Conservation (phyloP, 371 early-diverging fungal species). For the Lichtheimia corymbifera region DNA sequence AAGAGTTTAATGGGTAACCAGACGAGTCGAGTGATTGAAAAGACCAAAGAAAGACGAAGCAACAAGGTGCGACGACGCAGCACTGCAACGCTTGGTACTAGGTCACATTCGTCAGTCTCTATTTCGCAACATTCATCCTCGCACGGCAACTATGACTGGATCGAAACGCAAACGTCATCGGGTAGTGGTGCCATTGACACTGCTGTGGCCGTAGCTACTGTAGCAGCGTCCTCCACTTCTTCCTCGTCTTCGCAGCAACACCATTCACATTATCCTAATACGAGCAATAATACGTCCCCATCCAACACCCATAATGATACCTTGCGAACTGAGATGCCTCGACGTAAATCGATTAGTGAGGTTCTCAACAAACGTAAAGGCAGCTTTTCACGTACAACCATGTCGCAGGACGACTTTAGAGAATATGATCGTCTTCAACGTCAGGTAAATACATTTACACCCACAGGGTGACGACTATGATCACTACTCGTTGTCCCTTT, state of each 20-base stretch:
- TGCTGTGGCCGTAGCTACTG: neutral
- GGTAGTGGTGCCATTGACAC: conserved; percentile 6
- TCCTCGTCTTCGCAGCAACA: neutral
- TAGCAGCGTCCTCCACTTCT: neutral
- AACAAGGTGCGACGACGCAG: conserved; percentile 34
- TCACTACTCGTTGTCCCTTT: neutral
- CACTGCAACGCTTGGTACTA: conserved; percentile 32
- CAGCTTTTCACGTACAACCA: conserved; percentile 27
- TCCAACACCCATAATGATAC: neutral
- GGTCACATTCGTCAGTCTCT: conserved; percentile 19
- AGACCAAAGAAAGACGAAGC: conserved; percentile 29
- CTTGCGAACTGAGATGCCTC: conserved; percentile 7
- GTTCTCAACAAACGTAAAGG: conserved; percentile 42
- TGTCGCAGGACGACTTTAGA: conserved; percentile 34
- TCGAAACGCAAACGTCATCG: conserved; percentile 16
- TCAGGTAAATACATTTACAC: conserved; percentile 6
- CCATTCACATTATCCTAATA: no score
- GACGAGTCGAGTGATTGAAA: conserved; percentile 44
- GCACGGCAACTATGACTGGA: conserved; percentile 44
- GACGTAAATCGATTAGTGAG: conserved; percentile 48
- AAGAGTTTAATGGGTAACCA: conserved; percentile 39
- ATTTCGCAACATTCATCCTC: conserved; percentile 13
- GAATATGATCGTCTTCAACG: conserved; percentile 23
- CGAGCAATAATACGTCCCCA: no score
- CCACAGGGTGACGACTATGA: neutral